These are phyloP conservation scores for Psilocybe sp. DNA, from an alignment of 768 basidiomycete species.

Conservation along the genomic window DNA sequence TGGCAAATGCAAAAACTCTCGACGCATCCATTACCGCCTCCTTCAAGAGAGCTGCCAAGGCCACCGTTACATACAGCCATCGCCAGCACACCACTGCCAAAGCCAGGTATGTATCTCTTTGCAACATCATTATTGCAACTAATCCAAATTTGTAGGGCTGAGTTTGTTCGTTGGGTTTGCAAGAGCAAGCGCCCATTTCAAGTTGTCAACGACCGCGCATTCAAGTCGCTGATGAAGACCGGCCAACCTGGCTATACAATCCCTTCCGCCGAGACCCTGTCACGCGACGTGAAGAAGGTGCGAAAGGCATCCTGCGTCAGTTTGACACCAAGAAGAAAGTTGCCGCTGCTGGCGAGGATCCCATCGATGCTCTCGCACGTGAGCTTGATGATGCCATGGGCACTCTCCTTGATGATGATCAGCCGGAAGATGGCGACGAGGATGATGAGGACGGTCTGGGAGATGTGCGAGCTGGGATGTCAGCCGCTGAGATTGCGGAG, in stretches of 20 bases:
- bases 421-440: neutral
- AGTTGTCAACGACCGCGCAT: conserved; percentile 13
- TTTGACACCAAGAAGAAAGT: neutral
- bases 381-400: neutral
- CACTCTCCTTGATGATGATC: neutral
- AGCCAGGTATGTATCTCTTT: conserved; percentile 14
- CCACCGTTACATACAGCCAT: conserved; percentile 27
- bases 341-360: neutral
- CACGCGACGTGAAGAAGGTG: conserved; percentile 5
- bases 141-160: conserved; percentile 15
- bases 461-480: neutral
- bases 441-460: neutral
- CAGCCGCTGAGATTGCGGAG: neutral
- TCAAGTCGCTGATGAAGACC: conserved; percentile 8
- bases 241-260: conserved; percentile 8
- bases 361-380: neutral
- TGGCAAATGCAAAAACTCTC: neutral
- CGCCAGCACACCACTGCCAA: conserved; percentile 20
- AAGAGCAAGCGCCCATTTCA: conserved; percentile 9
- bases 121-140: neutral
- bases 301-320: neutral
- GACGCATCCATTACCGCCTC: conserved; percentile 21
- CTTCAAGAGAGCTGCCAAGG: conserved; percentile 26
- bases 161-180: conserved; percentile 26
- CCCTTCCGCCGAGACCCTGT: conserved; percentile 6